Base-by-base conservation (phyloP, 73 alveolate species). In the Blepharisma stoltei region DNA sequence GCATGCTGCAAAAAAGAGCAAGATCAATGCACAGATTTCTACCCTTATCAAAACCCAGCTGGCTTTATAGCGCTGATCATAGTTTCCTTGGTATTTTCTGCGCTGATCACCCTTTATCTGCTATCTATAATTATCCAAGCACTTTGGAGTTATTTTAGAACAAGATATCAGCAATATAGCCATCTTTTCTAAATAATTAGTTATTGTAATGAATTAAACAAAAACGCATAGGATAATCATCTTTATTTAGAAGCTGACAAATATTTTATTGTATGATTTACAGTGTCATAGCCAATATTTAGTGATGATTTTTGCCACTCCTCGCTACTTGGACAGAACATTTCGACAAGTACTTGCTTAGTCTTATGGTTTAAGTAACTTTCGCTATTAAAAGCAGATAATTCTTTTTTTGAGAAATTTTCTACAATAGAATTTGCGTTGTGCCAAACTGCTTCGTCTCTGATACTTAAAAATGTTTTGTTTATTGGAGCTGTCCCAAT, bases 61-160 rank as follows among this genome's bases (percentile, higher is more conserved):
- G 66, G 66, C 23, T 52, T 52, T 52, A 52, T 52, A 52, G 66
- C 66, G n/a, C 66, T 52, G n/a, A 52, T 52, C 66, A 52, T 52
- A 14, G 66, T 52, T 14, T 52, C 66, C n/a, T 11, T 52, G 23
- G 66, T 52, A 20, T 52, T 52, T 52, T 52, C 66, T 14, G 66
- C 66, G n/a, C 66, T 52, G n/a, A 52, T 52, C 2, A 52, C 66
- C 4, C 23, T 52, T 14, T 52, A 52, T 52, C 66, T 52, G 27
- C 23, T 52, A 52, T 52, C 66, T 52, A 52, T 52, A 11, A 52
- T 52, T 4, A 52, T 52, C 23, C 66, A 52, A 20, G 23, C 66
- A 14, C 66, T 52, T 52, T 52, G 66, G 66, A 20, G 66, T 2
- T 52, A 52, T 20, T 14, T 52, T 14, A 11, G 66, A 11, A 52